Evolutionary conservation across 2,329 filamentous ascomycete genomes (phyloP).

Genomic region (Sporothrix variecibatus): DNA sequence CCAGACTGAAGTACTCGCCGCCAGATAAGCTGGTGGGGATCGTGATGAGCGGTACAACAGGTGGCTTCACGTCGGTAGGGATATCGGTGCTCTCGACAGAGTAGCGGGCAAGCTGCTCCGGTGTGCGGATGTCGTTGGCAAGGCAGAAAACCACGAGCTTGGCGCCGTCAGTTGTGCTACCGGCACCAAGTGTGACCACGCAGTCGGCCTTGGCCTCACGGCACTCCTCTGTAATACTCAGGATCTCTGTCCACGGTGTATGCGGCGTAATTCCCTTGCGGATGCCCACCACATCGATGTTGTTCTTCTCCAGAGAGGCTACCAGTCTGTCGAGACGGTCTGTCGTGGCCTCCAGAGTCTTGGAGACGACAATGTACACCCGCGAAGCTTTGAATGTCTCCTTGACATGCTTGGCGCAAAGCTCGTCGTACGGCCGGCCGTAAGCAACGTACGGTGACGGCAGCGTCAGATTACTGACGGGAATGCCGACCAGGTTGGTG

Average conservation of each 20-base stretch:
- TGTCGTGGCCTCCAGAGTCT: not conserved
- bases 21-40: not conserved
- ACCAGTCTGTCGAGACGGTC: not conserved
- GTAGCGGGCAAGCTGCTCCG: not conserved
- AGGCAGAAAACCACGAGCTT: not conserved
- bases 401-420: not conserved
- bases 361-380: not conserved
- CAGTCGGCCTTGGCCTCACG: not conserved
- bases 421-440: not conserved
- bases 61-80: not conserved
- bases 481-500: slow-evolving; percentile 1
- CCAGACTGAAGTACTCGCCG: slow-evolving; percentile 2
- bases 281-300: not conserved
- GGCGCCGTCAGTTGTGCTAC: not conserved
- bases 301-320: not conserved
- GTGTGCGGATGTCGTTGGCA: not conserved
- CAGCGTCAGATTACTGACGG: not conserved
- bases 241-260: not conserved
- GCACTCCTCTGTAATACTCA: not conserved
- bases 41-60: not conserved
- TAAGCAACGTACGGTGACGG: not conserved
- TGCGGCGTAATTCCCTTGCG: not conserved
- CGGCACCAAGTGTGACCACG: not conserved
- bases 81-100: not conserved
- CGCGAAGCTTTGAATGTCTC: not conserved